These are phyloP conservation scores for Cyberlindnera euphorbiiphila DNA, from an alignment of 805 yeast genomes.

Conservation along the genomic window DNA sequence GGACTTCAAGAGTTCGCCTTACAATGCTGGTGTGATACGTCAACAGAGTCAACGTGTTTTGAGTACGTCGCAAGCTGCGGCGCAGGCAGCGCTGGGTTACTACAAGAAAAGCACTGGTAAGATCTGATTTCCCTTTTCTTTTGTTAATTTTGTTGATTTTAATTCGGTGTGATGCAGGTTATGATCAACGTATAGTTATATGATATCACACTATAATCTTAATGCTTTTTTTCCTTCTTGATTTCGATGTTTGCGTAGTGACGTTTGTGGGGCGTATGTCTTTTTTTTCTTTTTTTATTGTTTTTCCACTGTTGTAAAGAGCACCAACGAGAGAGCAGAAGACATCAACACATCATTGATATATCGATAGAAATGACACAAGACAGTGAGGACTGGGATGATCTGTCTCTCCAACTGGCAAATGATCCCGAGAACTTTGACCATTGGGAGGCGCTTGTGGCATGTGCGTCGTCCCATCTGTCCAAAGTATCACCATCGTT, in stretches of 20 bases:
- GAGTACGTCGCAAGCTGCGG: constrained; percentile 21
- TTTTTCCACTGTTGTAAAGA: background rate
- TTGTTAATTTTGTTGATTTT: no score
- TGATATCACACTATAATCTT: no score
- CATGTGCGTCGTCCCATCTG: constrained; percentile 32
- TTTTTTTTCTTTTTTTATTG: background rate
- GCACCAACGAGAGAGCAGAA: background rate
- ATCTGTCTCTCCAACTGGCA: constrained; percentile 18
- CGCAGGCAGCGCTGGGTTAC: constrained; percentile 17
- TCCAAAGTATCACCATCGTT: constrained; percentile 32
- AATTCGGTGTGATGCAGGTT: no score
- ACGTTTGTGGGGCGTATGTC: no score
- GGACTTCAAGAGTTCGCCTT: constrained; percentile 26
- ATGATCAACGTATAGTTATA: no score
- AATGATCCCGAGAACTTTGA: constrained; percentile 33
- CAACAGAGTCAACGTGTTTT: constrained; percentile 20
- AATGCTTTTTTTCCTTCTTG: no score
- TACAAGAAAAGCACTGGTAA: constrained; percentile 6
- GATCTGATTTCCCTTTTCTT: constrained; percentile 6
- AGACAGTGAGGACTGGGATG: constrained; percentile 16
- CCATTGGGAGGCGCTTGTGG: constrained; percentile 37
- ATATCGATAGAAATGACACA: constrained; percentile 9
- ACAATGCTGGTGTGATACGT: constrained; percentile 19
- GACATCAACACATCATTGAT: background rate
- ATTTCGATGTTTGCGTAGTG: no score